Conservation (phyloP, 805 yeast genomes). For the Blastobotrys terrestris region DNA sequence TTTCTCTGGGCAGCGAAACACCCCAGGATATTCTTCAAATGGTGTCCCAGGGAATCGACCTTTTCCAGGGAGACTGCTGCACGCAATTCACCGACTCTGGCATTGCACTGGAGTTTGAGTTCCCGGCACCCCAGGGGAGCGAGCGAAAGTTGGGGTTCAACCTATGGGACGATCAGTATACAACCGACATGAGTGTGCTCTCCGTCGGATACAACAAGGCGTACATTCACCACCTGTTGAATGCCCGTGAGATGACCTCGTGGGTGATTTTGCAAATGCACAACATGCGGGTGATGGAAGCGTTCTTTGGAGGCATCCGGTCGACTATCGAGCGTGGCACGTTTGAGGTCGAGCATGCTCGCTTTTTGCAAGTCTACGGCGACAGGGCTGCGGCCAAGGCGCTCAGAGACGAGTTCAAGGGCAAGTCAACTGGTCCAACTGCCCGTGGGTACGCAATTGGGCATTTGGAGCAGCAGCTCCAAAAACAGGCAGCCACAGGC, state of each 20-base stretch:
- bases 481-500: not conserved
- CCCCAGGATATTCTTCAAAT: slow-evolving; percentile 32
- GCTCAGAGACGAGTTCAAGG: slow-evolving; percentile 12
- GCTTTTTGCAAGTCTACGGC: slow-evolving; percentile 21
- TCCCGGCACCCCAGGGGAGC: slow-evolving; percentile 18
- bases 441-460: slow-evolving; percentile 19
- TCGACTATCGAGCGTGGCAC: slow-evolving; percentile 25
- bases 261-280: slow-evolving; percentile 37
- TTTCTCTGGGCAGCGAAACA: slow-evolving; percentile 21
- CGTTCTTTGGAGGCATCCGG: slow-evolving; percentile 30
- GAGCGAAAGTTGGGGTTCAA: slow-evolving; percentile 21
- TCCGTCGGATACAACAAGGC: slow-evolving; percentile 25
- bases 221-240: slow-evolving; percentile 37
- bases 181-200: slow-evolving; percentile 24
- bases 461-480: slow-evolving; percentile 10
- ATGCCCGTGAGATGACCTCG: slow-evolving; percentile 39
- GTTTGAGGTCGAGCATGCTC: slow-evolving; percentile 22
- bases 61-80: slow-evolving; percentile 29
- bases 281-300: slow-evolving; percentile 27
- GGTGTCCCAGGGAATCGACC: slow-evolving; percentile 31
- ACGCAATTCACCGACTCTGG: slow-evolving; percentile 33
- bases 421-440: slow-evolving; percentile 15
- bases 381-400: slow-evolving; percentile 4
- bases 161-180: slow-evolving; percentile 28
- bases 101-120: slow-evolving; percentile 30